These are phyloP conservation scores for Nakazawaea ishiwadae DNA, from an alignment of 805 yeast genomes.

Conservation along the genomic window DNA sequence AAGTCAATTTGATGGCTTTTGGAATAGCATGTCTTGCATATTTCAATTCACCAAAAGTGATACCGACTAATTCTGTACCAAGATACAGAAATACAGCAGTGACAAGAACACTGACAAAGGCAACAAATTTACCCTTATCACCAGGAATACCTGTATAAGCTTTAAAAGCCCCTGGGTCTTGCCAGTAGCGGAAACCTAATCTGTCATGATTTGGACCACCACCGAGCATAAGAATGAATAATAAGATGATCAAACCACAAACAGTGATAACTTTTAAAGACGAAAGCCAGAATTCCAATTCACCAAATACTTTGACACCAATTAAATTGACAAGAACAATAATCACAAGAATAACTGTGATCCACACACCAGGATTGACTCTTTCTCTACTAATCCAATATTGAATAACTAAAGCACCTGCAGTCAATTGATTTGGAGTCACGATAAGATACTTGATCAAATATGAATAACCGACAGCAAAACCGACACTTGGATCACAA, in stretches of 20 bases:
- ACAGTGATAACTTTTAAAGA: conserved; percentile 60
- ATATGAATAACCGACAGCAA: conserved; percentile 52
- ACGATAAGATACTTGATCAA: conserved; percentile 47
- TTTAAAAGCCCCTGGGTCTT: conserved; percentile 36
- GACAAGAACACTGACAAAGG: conserved; percentile 49
- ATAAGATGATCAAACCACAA: conserved; percentile 59
- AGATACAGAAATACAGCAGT: conserved; percentile 46
- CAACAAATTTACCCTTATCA: conserved; percentile 43
- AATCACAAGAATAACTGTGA: conserved; percentile 36
- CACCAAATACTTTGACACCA: conserved; percentile 47
- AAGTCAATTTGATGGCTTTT: conserved; percentile 47
- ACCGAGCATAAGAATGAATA: conserved; percentile 66
- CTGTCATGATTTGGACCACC: conserved; percentile 77
- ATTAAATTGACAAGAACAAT: conserved; percentile 36
- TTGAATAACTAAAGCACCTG: conserved; percentile 49
- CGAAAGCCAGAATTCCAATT: conserved; percentile 53
- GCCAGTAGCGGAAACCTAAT: conserved; percentile 40
- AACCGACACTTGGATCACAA: conserved; percentile 50
- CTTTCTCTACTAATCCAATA: conserved; percentile 41
- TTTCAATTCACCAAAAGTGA: conserved; percentile 42
- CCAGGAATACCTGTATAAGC: conserved; percentile 39
- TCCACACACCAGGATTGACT: conserved; percentile 53
- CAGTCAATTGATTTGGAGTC: conserved; percentile 55
- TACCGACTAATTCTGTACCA: conserved; percentile 47
- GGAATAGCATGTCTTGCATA: conserved; percentile 47